A percentile compares a stretch with the other conserved stretches of the same genome.
phyloP scores from a whole-genome alignment of 2,329 filamentous ascomycete genomes.

The Clonostachys chloroleuca region DNA sequence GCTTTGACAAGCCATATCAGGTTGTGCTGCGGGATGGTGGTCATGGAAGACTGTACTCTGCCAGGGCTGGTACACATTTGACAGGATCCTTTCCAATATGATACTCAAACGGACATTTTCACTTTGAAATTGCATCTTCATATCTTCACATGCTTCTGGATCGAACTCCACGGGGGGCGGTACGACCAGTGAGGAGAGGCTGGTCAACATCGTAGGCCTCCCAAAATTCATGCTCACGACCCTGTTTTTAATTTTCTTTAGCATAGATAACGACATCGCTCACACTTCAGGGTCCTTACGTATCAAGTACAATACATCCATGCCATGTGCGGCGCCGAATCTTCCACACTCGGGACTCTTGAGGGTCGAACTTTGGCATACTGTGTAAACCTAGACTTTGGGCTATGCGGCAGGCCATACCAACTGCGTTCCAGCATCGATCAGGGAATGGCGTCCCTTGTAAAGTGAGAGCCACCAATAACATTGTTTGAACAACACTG shows the following conservation, averaged over 20 bases:
- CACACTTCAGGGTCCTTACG: constrained; percentile 13
- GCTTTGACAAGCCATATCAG: too few relatives aligned
- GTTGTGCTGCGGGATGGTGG: too few relatives aligned
- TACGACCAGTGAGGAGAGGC: too few relatives aligned
- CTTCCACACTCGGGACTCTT: constrained; percentile 23
- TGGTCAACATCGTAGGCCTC: too few relatives aligned
- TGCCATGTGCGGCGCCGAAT: constrained; percentile 29
- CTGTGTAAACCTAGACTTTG: constrained; percentile 33
- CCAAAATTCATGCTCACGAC: constrained; percentile 24
- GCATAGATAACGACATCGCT: background rate
- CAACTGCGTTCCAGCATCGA: constrained; percentile 35
- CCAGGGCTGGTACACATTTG: constrained; percentile 20
- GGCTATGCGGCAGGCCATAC: constrained; percentile 32
- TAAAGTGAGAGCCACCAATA: constrained; percentile 29
- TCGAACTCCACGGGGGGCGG: too few relatives aligned
- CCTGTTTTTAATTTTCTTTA: constrained; percentile 8
- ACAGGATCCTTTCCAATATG: constrained; percentile 19
- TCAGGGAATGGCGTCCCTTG: constrained; percentile 32
- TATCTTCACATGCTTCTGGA: too few relatives aligned
- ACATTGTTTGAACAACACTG: constrained; percentile 30
- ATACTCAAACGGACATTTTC: constrained; percentile 9
- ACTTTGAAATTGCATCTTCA: constrained; percentile 7
- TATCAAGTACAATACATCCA: constrained; percentile 29
- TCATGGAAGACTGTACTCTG: too few relatives aligned
- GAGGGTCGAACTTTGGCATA: constrained; percentile 9